phyloP scores from a whole-genome alignment of 495 filamentous ascomycete species.

The Neurospora sp. region DNA sequence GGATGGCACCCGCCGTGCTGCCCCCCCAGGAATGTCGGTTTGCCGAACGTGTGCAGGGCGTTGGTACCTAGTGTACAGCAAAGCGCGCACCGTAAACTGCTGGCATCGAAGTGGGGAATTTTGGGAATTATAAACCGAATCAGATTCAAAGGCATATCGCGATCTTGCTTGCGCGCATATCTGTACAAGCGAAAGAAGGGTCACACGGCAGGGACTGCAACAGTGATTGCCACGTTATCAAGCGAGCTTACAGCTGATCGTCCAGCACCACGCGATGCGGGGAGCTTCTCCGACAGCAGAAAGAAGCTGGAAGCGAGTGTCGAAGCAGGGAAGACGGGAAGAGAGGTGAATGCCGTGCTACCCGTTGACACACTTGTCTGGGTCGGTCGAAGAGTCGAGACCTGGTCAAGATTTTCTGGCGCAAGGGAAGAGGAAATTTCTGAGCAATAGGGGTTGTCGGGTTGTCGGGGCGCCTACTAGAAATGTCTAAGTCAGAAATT shows the following conservation, averaged over 20 bases:
- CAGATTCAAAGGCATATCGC: background rate
- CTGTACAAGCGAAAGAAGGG: background rate
- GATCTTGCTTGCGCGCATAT: background rate
- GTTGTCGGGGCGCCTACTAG: background rate
- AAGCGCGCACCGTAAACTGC: background rate
- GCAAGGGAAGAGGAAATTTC: background rate
- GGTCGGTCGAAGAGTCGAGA: background rate
- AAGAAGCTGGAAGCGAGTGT: background rate
- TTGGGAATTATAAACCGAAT: background rate
- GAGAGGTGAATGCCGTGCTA: background rate
- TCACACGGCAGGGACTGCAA: background rate
- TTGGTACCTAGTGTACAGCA: background rate
- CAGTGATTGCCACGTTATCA: background rate
- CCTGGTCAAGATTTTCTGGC: background rate
- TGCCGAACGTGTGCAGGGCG: background rate
- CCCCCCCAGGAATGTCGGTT: background rate
- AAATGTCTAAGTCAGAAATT: background rate
- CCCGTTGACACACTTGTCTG: background rate
- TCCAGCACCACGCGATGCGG: background rate
- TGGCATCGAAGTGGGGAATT: background rate
- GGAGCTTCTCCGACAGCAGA: background rate
- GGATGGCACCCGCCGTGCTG: background rate
- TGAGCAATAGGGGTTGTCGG: background rate
- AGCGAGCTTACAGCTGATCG: background rate
- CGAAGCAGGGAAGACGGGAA: background rate